Base-by-base conservation (phyloP, 805 yeast species). In the Candida loeiensis region DNA sequence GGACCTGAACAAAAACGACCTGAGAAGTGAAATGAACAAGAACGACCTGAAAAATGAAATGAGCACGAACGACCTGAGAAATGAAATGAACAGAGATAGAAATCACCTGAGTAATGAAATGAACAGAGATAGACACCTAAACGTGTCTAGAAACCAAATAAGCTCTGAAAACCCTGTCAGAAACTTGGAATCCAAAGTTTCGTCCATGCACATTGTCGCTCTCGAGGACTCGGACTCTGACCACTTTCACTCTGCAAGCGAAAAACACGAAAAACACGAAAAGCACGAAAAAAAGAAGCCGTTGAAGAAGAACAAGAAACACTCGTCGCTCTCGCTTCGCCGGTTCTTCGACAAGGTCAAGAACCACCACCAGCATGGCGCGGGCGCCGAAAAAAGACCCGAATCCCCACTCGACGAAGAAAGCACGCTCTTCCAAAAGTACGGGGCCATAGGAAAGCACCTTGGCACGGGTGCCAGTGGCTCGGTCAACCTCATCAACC, bases 391-490 rank as follows among this genome's bases (percentile, higher is more conserved):
- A 14, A 24, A 34, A 17, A 34, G 18, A 14, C 31, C 32, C 43
- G 30, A 35, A 12, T 30, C 31, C 22, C 34, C 46, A 37, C 19
- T 16, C 12, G 21, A n/a, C 34, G 20, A 35, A 15, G 34, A 29
- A 24, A 39, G 39, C 34, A 34, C 54, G 7, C 44, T 67, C 17
- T 58, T 54, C 39, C 48, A 78, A 39, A 82, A 83, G 51, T 88
- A 87, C 60, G 93, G 95, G 29, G 43, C 56, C 5, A 71, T 79
- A 17, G 95, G 95, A 9, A 74, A 75, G 46, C 68, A 82, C 16
- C 67, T 88, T 36, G 98, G 98, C 16, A 80, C 90, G 43, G 98
- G 98, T 11, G 97, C 97, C 1, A 90, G 95, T 17, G 97, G 98
- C 2, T 82, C 93, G 0, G 98, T 90, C n/a, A 76, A 84, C 30